phyloP scores from a whole-genome alignment of 257 asterid species.

The Verbascum thapsus region DNA sequence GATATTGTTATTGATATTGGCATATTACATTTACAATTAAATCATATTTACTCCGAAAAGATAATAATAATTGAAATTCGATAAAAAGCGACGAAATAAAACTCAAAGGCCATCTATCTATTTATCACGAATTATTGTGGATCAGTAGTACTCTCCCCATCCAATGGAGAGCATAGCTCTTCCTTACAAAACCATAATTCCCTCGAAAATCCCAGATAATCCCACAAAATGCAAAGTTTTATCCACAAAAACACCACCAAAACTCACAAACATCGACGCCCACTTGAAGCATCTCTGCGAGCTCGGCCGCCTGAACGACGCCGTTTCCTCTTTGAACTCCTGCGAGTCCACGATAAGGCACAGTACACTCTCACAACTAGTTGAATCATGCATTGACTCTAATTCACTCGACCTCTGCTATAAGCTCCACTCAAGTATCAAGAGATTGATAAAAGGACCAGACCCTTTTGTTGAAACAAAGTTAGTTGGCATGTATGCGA shows the following conservation, averaged over 20 bases:
- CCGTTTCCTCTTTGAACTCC: constrained; percentile 55
- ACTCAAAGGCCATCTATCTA: too few relatives aligned
- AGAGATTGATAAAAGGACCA: constrained; percentile 34
- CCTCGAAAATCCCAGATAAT: constrained; percentile 39
- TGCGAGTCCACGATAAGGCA: constrained; percentile 49
- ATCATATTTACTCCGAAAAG: too few relatives aligned
- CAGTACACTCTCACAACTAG: constrained; percentile 55
- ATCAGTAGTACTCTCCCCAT: neutral
- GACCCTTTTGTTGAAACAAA: constrained; percentile 62
- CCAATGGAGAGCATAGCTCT: constrained; percentile 64
- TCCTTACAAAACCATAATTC: constrained; percentile 45
- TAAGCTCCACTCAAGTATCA: constrained; percentile 46
- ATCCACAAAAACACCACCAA: constrained; percentile 29
- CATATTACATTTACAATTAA: too few relatives aligned
- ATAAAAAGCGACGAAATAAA: too few relatives aligned
- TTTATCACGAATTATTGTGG: too few relatives aligned
- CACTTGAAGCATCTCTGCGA: constrained; percentile 62
- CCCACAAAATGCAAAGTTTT: constrained; percentile 24
- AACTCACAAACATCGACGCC: constrained; percentile 44
- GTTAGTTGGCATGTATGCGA: constrained; percentile 61
- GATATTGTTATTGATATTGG: too few relatives aligned
- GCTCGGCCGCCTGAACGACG: constrained; percentile 59
- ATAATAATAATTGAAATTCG: too few relatives aligned
- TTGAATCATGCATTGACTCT: constrained; percentile 57
- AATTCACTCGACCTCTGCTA: constrained; percentile 53